phyloP scores from a whole-genome alignment of 2,329 filamentous ascomycete species.

The Colletotrichum musae region DNA sequence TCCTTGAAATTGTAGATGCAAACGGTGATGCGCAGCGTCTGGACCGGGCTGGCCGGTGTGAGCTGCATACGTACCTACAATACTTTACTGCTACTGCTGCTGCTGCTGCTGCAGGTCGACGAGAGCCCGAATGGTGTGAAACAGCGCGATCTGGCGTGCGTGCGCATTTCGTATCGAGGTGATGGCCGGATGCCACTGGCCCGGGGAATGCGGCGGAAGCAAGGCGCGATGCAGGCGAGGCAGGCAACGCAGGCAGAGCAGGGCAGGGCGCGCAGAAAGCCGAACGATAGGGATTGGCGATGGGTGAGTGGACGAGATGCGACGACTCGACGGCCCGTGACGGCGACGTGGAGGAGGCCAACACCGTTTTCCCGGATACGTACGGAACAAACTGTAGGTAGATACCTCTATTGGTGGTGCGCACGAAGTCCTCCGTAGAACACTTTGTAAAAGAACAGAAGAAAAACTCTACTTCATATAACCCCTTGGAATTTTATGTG shows the following conservation, averaged over 20 bases:
- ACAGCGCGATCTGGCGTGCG: conserved; percentile 26
- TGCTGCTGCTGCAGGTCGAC: not conserved
- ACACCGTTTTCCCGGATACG: not conserved
- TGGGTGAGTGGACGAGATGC: conserved; percentile 25
- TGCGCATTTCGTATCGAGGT: conserved; percentile 24
- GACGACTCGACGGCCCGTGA: conserved; percentile 20
- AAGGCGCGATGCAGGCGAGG: conserved; percentile 24
- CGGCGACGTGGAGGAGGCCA: conserved; percentile 8
- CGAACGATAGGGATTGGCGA: conserved; percentile 28
- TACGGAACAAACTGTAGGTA: not conserved
- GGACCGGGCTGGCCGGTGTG: conserved; percentile 10
- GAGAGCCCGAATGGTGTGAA: conserved; percentile 19
- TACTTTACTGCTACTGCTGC: too few species aligned
- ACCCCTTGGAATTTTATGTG: too few species aligned
- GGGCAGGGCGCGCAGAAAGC: not conserved
- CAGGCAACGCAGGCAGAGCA: not conserved
- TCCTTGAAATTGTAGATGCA: not conserved
- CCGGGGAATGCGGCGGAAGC: conserved; percentile 34
- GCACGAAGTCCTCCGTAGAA: not conserved
- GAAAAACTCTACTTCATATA: too few species aligned
- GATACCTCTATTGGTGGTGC: too few species aligned
- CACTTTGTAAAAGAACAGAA: too few species aligned
- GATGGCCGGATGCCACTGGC: conserved; percentile 16
- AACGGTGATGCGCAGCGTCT: not conserved
- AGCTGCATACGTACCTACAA: too few species aligned